Evolutionary conservation across 345 rosid genomes (phyloP).

Genomic region (Salix arbutifolia): DNA sequence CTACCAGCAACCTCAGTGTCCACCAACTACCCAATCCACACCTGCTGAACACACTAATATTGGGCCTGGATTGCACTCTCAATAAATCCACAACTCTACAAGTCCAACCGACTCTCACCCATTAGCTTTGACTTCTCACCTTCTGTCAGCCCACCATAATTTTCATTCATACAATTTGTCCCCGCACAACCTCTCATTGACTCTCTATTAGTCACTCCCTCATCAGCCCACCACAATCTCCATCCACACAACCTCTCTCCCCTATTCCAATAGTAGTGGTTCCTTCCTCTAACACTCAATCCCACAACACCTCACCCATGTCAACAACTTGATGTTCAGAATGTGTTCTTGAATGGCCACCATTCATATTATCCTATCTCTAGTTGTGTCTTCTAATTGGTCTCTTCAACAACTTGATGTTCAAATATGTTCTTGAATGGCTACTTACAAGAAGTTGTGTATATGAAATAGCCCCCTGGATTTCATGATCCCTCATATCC

Average conservation of each 20-base stretch:
- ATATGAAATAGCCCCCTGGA: background rate
- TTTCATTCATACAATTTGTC: background rate
- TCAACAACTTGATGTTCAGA: too few species aligned
- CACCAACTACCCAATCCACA: background rate
- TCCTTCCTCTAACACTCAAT: background rate
- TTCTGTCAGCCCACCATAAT: background rate
- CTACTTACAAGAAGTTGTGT: background rate
- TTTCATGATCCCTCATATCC: background rate
- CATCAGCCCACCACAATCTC: background rate
- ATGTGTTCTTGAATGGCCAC: background rate
- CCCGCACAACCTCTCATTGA: background rate
- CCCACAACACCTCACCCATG: too few species aligned
- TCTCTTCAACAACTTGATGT: background rate
- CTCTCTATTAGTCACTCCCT: too few species aligned
- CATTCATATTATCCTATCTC: background rate
- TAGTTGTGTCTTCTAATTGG: background rate
- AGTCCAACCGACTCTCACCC: background rate
- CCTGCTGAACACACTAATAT: background rate
- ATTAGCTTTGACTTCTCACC: background rate
- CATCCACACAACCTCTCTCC: background rate
- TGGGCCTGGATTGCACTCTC: fast-evolving
- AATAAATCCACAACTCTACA: too few species aligned
- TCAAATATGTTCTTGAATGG: background rate
- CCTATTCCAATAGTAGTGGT: background rate
- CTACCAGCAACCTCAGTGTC: fast-evolving